Evolutionary conservation across 805 yeast genomes (phyloP), one percentile per base, ranked within the genome.

Genomic region (Monosporozyma siamensis): DNA sequence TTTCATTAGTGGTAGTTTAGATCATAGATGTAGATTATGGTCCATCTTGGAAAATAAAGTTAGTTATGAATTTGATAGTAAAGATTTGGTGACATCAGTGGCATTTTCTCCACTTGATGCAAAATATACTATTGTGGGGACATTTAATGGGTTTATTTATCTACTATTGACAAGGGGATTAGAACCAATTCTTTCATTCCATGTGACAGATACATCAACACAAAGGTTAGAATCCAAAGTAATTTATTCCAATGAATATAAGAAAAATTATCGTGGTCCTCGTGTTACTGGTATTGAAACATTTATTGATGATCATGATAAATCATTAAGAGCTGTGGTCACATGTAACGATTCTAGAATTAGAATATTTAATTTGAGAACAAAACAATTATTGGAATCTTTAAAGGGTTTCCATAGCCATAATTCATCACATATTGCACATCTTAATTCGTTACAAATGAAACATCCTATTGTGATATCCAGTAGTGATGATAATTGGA

Each of bases 401-500:
- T 78, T 81, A 59, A 81, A 77, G 50, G 97, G 97, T 0, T 70
- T 75, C 42, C 72, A 76, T 27, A 86, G 85, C 56, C 72, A 72
- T 42, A 74, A 78, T 35, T 75, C 90, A 4, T 85, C 86, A 32
- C 82, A 84, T 41, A 69, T 69, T 6, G 95, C 95, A 0, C 53
- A 51, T 14, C 22, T 56, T 12, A 42, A 32, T 7, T 34, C 14
- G 8, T 38, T 20, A 34, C 14, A 31, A 9, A 17, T 39, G 11
- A 44, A 41, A 21, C 45, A 48, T 24, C 52, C 53, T 4, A 36
- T 46, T 11, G 78, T 74, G 52, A 69, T 88, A 5, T 71, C 83
- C 6, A 95, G 95, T 0, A 82, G 94, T 8, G 97, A 89, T 58
- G 90, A 89, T 62, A 85, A 83, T 50, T 78, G 88, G 78, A 75